Percentiles rank a stretch among this genome's conserved stretches.
Conservation (phyloP, 2,329 filamentous ascomycete species). For the Neofusicoccum ribis region DNA sequence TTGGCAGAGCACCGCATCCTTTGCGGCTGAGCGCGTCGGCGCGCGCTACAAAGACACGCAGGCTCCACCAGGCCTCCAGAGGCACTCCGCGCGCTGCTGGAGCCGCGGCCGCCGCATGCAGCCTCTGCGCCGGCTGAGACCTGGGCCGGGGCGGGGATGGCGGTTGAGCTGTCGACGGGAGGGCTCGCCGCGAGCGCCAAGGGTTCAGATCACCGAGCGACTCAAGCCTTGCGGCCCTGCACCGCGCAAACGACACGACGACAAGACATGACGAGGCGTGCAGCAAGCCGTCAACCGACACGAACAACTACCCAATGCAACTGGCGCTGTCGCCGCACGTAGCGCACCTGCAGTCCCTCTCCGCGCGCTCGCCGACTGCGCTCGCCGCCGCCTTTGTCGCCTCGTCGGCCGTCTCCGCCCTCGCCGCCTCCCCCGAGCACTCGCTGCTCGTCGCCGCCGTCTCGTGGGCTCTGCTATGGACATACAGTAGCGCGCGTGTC, state of each 20-base stretch:
- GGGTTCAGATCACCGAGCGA: constrained; percentile 17
- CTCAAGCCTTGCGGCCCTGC: constrained; percentile 5
- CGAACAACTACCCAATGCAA: constrained; percentile 18
- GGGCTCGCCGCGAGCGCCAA: constrained; percentile 2
- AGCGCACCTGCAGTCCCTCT: constrained; percentile 18
- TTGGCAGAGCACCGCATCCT: constrained; percentile 5
- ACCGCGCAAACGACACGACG: constrained; percentile 14
- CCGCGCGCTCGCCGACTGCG: constrained; percentile 15
- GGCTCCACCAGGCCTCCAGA: not conserved
- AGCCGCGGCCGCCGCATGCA: not conserved
- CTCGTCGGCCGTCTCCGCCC: constrained; percentile 11
- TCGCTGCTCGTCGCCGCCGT: constrained; percentile 45
- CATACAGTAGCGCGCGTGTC: constrained; percentile 33
- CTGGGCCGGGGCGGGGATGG: not conserved
- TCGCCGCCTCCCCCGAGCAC: constrained; percentile 27
- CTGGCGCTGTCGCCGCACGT: constrained; percentile 21
- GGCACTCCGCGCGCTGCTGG: too few relatives aligned
- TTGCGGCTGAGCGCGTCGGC: not conserved
- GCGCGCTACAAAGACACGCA: not conserved
- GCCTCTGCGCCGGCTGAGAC: not conserved
- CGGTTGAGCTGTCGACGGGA: not conserved
- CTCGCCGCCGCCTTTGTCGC: constrained; percentile 12
- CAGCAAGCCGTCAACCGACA: constrained; percentile 18
- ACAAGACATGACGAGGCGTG: constrained; percentile 20
- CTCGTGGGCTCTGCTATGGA: constrained; percentile 45